Evolutionary conservation across 345 rosid genomes (phyloP).

Genomic region (Lepidium sativum): DNA sequence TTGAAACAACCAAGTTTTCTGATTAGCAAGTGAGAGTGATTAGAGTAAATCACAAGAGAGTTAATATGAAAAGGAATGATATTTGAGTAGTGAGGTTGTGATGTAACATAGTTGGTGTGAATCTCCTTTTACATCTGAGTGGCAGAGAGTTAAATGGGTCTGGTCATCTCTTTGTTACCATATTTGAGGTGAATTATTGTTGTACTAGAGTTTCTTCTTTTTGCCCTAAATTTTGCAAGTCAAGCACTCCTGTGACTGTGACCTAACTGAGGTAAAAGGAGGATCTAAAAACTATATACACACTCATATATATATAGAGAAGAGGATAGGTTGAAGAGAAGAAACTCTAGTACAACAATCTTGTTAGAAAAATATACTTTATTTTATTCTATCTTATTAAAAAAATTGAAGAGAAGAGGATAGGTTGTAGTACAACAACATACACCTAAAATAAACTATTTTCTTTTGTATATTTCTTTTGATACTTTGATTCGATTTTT

Average conservation of each 20-base stretch:
- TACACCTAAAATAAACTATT: background rate
- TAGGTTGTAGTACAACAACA: no score
- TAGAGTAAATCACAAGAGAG: background rate
- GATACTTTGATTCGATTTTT: background rate
- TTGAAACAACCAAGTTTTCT: background rate
- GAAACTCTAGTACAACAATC: no score
- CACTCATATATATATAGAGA: background rate
- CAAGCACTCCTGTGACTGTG: constrained; percentile 24
- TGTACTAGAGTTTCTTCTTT: constrained; percentile 26
- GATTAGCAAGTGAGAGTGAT: constrained; percentile 13
- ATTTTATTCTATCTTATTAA: no score
- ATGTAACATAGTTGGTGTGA: constrained; percentile 20
- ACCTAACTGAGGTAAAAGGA: constrained; percentile 23
- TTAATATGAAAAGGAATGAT: background rate
- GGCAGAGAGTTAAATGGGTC: constrained; percentile 21
- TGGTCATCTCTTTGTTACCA: constrained; percentile 26
- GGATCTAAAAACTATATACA: background rate
- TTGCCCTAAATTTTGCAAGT: constrained; percentile 29
- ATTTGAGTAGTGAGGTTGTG: constrained; percentile 19
- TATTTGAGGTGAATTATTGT: constrained; percentile 27
- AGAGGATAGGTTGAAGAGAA: no score
- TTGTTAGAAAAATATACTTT: no score
- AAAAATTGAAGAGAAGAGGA: no score
- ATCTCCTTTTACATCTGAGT: constrained; percentile 14
- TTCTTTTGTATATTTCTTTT: background rate